Percentiles rank a stretch among this genome's conserved stretches.
phyloP scores from a whole-genome alignment of 1,284 basidiomycete genomes.

The Mycosarcoma mackinlayi region DNA sequence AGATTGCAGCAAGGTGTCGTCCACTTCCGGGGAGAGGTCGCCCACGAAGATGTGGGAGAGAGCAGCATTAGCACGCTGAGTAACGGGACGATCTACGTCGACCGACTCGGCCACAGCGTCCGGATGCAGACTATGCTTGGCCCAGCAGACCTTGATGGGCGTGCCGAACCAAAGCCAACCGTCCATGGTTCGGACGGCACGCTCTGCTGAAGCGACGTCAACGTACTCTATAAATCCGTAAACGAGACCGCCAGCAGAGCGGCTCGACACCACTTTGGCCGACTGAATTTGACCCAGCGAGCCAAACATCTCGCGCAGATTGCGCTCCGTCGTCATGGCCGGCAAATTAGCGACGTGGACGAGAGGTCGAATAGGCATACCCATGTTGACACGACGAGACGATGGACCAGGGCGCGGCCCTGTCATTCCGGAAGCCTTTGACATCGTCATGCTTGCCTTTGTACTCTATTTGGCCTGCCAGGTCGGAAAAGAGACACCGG shows the following conservation, averaged over 20 bases:
- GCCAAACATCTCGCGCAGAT: constrained; percentile 95
- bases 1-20: constrained; percentile 93
- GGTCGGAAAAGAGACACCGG: too few species aligned
- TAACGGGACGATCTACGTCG: neutral
- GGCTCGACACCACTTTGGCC: constrained; percentile 92
- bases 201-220: constrained; percentile 96
- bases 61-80: constrained; percentile 75
- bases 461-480: neutral
- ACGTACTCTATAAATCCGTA: constrained; percentile 95
- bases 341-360: constrained; percentile 74
- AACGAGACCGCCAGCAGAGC: constrained; percentile 87
- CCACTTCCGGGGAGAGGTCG: constrained; percentile 96
- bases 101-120: constrained; percentile 13
- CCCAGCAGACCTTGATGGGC: constrained; percentile 68
- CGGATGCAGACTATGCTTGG: constrained; percentile 44
- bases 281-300: constrained; percentile 93
- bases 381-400: constrained; percentile 12
- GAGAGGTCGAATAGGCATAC: constrained; percentile 23
- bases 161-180: constrained; percentile 98
- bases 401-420: constrained; percentile 12
- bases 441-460: constrained; percentile 26
- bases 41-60: constrained; percentile 99
- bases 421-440: neutral
- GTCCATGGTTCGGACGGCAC: constrained; percentile 93
- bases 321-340: constrained; percentile 77